Percentiles rank a stretch among this genome's conserved stretches.
phyloP scores from a whole-genome alignment of 257 asterid genomes.

The Solanum appendiculatum region DNA sequence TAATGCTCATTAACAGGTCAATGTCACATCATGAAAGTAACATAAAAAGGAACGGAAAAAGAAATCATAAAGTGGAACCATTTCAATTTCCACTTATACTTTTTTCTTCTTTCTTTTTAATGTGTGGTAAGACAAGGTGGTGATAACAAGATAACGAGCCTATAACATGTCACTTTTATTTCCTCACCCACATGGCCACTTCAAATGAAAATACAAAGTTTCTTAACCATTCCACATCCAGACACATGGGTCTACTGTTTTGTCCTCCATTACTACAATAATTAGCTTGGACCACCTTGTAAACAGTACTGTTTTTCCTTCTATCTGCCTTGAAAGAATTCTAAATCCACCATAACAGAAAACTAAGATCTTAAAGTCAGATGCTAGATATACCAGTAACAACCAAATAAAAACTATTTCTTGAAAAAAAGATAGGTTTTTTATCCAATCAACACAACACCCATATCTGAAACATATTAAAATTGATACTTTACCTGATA shows the following conservation, averaged over 20 bases:
- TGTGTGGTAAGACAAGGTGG: background rate
- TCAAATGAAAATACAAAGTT: background rate
- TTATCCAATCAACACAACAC: background rate
- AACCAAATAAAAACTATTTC: background rate
- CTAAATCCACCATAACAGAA: background rate
- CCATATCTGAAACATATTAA: background rate
- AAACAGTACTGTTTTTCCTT: background rate
- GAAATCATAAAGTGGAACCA: conserved; percentile 30
- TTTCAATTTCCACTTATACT: conserved; percentile 33
- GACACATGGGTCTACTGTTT: background rate
- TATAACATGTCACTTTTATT: background rate
- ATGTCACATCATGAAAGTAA: conserved; percentile 39
- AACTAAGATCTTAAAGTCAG: background rate
- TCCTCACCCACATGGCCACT: background rate
- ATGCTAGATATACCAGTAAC: background rate
- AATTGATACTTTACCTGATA: too few relatives aligned
- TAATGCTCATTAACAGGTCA: conserved; percentile 29
- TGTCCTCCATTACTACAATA: conserved; percentile 1
- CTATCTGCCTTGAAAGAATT: background rate
- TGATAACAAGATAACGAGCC: background rate
- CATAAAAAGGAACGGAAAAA: conserved; percentile 19
- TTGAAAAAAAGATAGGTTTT: background rate
- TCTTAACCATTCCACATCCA: background rate
- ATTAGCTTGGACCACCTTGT: background rate
- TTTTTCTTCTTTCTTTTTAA: background rate